Base-by-base conservation (phyloP, 2,329 filamentous ascomycete genomes). In the Lecanicillium sp. region DNA sequence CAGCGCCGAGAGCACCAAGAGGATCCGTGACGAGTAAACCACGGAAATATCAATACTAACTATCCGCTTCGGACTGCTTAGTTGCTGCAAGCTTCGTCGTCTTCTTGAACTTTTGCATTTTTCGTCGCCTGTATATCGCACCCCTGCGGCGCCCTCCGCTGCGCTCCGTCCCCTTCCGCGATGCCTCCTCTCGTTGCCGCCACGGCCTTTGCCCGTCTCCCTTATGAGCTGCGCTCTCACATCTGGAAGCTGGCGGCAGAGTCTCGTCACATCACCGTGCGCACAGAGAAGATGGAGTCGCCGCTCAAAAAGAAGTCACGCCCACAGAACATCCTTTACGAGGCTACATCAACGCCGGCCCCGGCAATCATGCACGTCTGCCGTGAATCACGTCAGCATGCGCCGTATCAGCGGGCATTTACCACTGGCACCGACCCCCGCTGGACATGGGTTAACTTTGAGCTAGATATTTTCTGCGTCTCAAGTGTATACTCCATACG, bases 371-470 rank as follows among this genome's bases (percentile, higher is more conserved):
- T 44, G 42, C 39, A 44, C 22, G 40, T 34, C 32, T 44, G 39
- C 39, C 39, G 15, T 9, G 40, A 42, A 35, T 42, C 42, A 13
- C 35, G 42, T 28, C 31, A 18, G 17, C 29, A 19, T 18, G 40
- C 39, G 9, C 39, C 33, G 9, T 44, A 42, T 19, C 40, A 30
- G 32, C 35, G 41, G 30, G 35, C 42, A 27, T 43, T 43, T 32
- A 34, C 30, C 29, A 33, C 39, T 5, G 39, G 39, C 13, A 41
- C 33, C 20, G 41, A 43, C 27, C 37, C 41, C 19, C 41, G 37
- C 22, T 43, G 41, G 41, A 37, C 41, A 13, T 43, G 41, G 41
- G 37, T 43, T 28, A 43, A 43, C 33, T 43, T 43, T 43, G 37
- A 33, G 15, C 32, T 40, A n/a, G 41, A 40, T 22, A 22, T 34